Base-by-base conservation (phyloP, 2,329 filamentous ascomycete genomes). In the Karstenula rhodostoma region DNA sequence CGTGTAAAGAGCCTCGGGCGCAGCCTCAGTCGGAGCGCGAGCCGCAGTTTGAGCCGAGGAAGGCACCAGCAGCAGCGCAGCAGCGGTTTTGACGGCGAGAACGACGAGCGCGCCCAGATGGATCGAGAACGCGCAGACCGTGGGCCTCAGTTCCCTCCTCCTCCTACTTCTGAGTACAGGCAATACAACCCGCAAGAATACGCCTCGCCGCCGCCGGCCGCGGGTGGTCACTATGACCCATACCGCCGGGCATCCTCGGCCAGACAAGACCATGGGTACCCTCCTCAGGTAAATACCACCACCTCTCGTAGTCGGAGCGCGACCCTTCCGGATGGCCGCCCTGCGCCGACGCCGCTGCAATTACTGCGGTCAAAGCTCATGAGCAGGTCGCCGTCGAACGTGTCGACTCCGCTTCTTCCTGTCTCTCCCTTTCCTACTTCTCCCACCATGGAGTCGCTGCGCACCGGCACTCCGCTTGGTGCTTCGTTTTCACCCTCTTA, bases 151-250 rank as follows among this genome's bases (percentile, higher is more conserved):
- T 77, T 73, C 55, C 67, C 73, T 61, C 76, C 75, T 42, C 73
- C 72, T 43, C 73, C 74, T 42, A 57, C 65, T 17, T 69, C 72
- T 53, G 72, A 74, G 44, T 77, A 77, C 59, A 71, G 64, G 58
- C 71, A 75, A 17, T 78, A 78, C 64, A 74, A 75, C 50, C 68
- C 75, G 37, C 74, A 74, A 58, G 74, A 77, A 53, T 73, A 76
- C 62, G 66, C 70, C 47, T 63, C 70, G 19, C 62, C 65, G 22
- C 57, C 64, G 19, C 27, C 59, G 17, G 56, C 52, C 12, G 49
- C 37, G n/a, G 59, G 62, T 44, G 58, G 35, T 32, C 56, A 66
- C 44, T 57, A 65, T 51, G 58, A 66, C 29, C 57, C 59, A n/a
- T 67, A 71, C 59, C 65, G 65, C 55, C 73, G 64, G 47, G 56